Base-by-base conservation (phyloP, 148 eudicot species). In the Arbutus unedo region DNA sequence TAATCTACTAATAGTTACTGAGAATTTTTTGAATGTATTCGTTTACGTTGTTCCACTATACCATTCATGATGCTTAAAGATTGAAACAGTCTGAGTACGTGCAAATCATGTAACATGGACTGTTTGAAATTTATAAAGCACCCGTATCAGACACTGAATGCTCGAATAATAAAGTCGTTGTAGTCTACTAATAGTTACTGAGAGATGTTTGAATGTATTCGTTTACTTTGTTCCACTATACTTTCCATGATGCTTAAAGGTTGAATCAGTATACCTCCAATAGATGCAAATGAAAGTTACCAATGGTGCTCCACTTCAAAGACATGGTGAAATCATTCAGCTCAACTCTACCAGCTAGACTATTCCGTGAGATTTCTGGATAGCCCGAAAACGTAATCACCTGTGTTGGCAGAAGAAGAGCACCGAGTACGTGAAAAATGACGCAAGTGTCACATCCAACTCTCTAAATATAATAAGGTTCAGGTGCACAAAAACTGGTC, bases 301-400 rank as follows among this genome's bases (percentile, higher is more conserved):
- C 98, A 80, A 95, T 84, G 74, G 89, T 86, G 84, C 98, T 95
- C 98, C 98, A 95, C 82, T 93, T 91, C 60, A 88, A 87, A 72
- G 91, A 86, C 87, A 93, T 85, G 43, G 88, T 82, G 79, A 95
- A 86, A 72, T 89, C 85, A 54, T 87, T 88, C 82, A 95, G 86
- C 57, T 83, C 82, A 73, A 91, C 81, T 55, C 83, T 87, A 4
- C 96, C 98, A 41, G 93, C 83, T n/a, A 95, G 79, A 73, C 86
- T 87, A 81, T 93, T 91, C 81, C 90, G 75, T 0, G 93, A 90
- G 76, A 95, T 86, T 85, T 89, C 90, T 54, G 93, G 92, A 89
- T 79, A 88, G 56, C 91, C 92, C 64, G 98, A 91, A 89, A 90
- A 87, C 51, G 84, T 88, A 74, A 91, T 77, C 76, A 70, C 88